phyloP scores from a whole-genome alignment of 139 green algal genomes.

The Volvox reticuliferus region DNA sequence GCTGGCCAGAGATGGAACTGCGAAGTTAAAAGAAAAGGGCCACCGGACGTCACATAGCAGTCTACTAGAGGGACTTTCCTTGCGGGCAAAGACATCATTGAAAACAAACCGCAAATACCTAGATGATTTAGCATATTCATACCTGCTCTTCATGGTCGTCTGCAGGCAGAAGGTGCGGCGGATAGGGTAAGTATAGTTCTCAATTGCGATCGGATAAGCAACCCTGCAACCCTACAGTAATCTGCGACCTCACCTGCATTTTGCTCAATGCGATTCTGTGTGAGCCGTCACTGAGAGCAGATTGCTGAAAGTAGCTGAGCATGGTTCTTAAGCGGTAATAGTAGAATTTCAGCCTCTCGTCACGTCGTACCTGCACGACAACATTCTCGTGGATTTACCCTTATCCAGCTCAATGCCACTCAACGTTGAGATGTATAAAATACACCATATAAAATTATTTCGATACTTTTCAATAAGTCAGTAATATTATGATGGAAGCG shows the following conservation, averaged over 20 bases:
- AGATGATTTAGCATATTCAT: not conserved
- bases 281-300: not conserved
- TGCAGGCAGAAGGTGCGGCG: not conserved
- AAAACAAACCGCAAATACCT: too few relatives aligned
- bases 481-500: too few relatives aligned
- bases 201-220: not conserved
- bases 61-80: too few relatives aligned
- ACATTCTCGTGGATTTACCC: not conserved
- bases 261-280: not conserved
- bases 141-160: constrained; percentile 43
- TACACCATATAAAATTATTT: not conserved
- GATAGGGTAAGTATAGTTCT: not conserved
- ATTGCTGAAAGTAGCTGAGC: constrained; percentile 3
- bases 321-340: not conserved
- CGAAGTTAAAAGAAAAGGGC: too few relatives aligned
- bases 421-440: not conserved
- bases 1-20: constrained; percentile 11
- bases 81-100: too few relatives aligned
- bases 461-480: not conserved
- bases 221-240: not conserved
- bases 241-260: not conserved
- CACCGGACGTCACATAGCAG: too few relatives aligned
- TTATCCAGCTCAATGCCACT: not conserved
- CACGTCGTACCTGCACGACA: not conserved
- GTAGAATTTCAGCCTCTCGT: not conserved